These are phyloP conservation scores for Chondrus crispus DNA, from an alignment of 23 red algal species.

Conservation along the genomic window DNA sequence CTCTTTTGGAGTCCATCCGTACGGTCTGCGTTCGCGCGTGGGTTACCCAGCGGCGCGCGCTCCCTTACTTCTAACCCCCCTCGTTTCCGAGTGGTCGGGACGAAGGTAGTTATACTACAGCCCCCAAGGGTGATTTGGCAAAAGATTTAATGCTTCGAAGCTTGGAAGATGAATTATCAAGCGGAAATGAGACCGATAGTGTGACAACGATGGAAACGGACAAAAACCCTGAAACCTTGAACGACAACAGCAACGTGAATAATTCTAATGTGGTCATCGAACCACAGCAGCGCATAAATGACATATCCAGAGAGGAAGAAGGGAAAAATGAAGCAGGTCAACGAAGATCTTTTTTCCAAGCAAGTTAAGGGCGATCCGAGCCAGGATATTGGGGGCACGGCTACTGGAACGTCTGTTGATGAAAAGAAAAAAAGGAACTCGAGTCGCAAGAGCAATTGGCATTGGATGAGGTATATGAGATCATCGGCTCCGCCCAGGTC, in stretches of 20 bases:
- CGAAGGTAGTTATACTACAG: no score
- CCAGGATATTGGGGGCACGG: background rate
- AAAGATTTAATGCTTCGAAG: background rate
- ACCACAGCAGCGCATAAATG: background rate
- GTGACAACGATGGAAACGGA: background rate
- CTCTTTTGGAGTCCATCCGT: no score
- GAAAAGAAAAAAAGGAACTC: background rate
- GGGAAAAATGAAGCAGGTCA: background rate
- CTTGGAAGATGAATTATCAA: background rate
- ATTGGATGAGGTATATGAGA: background rate
- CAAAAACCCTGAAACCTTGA: no score
- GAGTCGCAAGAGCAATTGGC: background rate
- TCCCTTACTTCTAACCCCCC: no score
- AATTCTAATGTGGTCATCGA: background rate
- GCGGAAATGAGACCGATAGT: background rate
- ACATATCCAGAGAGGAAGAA: background rate
- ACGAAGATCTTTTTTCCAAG: background rate
- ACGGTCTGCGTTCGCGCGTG: no score
- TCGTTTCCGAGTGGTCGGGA: no score
- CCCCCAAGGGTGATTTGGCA: background rate
- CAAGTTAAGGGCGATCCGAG: background rate
- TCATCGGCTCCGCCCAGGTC: slow-evolving; percentile 1
- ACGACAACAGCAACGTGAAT: no score
- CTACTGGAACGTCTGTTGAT: background rate
- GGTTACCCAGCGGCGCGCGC: no score